Evolutionary conservation across 1,284 basidiomycete species (phyloP), one percentile per base, ranked within the genome.

Genomic region (Ustilago vetiveriae): DNA sequence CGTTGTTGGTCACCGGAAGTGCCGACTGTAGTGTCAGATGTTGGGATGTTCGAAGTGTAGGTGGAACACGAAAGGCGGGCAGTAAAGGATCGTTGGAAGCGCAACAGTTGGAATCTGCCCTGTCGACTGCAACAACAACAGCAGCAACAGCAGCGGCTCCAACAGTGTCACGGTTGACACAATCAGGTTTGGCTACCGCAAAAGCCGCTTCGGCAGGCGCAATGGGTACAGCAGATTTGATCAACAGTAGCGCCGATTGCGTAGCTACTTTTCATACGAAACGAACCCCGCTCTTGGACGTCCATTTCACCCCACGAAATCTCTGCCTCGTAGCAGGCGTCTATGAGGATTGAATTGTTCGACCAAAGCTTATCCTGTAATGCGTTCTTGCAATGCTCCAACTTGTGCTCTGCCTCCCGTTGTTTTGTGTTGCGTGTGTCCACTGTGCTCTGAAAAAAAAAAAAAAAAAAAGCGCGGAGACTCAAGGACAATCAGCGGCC

Each of bases 11-110:
- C 3, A 92, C 91, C 53, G 92, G 93, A 5, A 87, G 90, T 24
- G 88, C 92, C 21, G 96, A 99, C 82, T 93, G 92, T 86, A 96
- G 93, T 1, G 94, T 98, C 11, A 86, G 93, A 22, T 94, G 92
- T 63, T 99, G 96, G 96, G 96, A 99, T 82, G 90, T 97, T 24
- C 91, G 92, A 80, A 84, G 87, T 32, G 84, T 91, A 1, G 93
- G 92, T 14, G 75, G 56, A 43, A 79, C 48, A 6, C 14, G 62
- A 11, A 56, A 48, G 36, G 17, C 42, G 1, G 30, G 46, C 1
- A 37, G 50, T 11, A 55, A 63, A n/a, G 60, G 58, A 6, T 49
- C 46, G n/a, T 38, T 64, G 26, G 57, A 65, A 32, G 50, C 54
- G 3, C 65, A 68, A 21, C 65, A 68, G 36, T n/a, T n/a, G n/a